Evolutionary conservation across 2,329 filamentous ascomycete genomes (phyloP), one percentile per base, ranked within the genome.

Genomic region (Decorospora gaudefroyi): DNA sequence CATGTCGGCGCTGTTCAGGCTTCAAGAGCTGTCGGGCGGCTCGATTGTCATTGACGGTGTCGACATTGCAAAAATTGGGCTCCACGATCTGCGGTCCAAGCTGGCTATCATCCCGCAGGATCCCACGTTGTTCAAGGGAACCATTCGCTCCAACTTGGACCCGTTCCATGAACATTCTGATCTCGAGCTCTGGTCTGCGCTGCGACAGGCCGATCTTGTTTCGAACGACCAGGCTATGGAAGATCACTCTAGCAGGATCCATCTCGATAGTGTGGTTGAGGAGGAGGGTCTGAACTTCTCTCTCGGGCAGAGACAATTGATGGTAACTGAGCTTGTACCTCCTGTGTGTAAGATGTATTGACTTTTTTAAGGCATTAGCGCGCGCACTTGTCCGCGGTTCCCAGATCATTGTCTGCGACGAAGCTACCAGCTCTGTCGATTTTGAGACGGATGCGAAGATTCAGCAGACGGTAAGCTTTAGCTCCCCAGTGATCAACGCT

Each of bases 361-460:
- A n/a, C n/a, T n/a, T n/a, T n/a, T 82, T 97, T 32, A 95, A 96
- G 87, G 93, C 93, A 1, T 79, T 99, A 1, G 91, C 91, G 0
- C 85, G 93, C 1, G 93, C 93, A 0, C 81, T 99, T 2, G 92
- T 97, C 4, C 85, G 92, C 25, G 84, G 86, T 29, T 87, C 86
- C 0, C 89, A 87, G 59, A 96, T 97, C 72, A 96, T 97, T 59
- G 86, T 99, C 35, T 96, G 92, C 71, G 93, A 99, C 74, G 93
- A 99, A 72, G 93, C 93, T 1, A 99, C 93, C 0, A 57, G 54
- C 33, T 47, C 41, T 10, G 54, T 57, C 6, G 54, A 57, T 15
- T 93, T 96, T 77, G 92, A 96, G 66, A 97, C 92, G 3, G 93
- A 99, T 67, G 86, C 90, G 71, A 95, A 93, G 79, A 96, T 97